Evolutionary conservation across 805 yeast genomes (phyloP).

Genomic region (Aciculoconidium aculeatum): DNA sequence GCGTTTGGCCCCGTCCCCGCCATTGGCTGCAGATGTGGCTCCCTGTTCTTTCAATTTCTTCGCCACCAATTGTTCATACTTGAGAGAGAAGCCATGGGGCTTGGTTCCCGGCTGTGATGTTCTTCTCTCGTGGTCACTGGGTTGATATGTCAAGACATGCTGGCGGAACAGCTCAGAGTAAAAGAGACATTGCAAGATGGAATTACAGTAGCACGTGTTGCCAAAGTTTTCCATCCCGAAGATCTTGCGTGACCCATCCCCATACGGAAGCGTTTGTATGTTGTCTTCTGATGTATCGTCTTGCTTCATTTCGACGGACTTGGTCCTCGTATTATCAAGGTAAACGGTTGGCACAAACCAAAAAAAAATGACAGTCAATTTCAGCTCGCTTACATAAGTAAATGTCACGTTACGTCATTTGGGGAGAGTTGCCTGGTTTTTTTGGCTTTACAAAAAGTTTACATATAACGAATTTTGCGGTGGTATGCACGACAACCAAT

Average conservation of each 20-base stretch:
- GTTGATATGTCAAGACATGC: conserved; percentile 30
- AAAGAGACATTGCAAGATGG: conserved; percentile 83
- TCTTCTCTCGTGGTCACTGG: conserved; percentile 26
- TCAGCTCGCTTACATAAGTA: too few species aligned
- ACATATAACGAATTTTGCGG: too few species aligned
- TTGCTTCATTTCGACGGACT: too few species aligned
- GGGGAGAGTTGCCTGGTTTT: too few species aligned
- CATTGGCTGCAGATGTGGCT: neutral
- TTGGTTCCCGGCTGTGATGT: conserved; percentile 24
- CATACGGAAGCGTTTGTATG: too few species aligned
- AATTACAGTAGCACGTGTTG: conserved; percentile 91
- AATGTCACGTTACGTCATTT: too few species aligned
- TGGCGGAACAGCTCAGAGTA: conserved; percentile 67
- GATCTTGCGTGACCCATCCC: conserved; percentile 64
- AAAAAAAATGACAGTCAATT: too few species aligned
- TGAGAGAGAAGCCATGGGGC: conserved; percentile 31
- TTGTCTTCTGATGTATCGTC: conserved; percentile 11
- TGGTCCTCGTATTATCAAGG: too few species aligned
- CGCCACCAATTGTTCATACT: conserved; percentile 35
- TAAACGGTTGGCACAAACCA: too few species aligned
- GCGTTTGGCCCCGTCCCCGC: conserved; percentile 14
- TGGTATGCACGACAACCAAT: too few species aligned
- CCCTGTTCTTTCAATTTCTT: conserved; percentile 28
- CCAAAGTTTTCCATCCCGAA: conserved; percentile 85
- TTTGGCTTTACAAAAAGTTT: too few species aligned